Evolutionary conservation across 2,329 filamentous ascomycete genomes (phyloP).

Genomic region (Plenodomus tracheiphilus): DNA sequence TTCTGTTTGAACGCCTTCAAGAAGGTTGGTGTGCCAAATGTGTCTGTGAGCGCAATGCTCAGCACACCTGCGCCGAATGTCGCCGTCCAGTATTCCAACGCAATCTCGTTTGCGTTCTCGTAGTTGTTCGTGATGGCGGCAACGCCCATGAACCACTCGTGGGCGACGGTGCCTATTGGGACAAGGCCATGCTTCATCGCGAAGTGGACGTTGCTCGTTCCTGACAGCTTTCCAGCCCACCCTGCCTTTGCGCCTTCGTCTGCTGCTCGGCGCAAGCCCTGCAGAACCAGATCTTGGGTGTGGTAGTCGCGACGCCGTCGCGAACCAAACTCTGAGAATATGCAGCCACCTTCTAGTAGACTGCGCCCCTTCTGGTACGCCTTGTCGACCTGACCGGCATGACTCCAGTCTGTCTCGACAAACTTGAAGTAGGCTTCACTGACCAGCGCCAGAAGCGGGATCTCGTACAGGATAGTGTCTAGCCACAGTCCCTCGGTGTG

Average conservation of each 20-base stretch:
- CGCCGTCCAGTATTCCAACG: slow-evolving; percentile 83
- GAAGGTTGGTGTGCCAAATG: slow-evolving; percentile 90
- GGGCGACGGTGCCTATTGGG: slow-evolving; percentile 87
- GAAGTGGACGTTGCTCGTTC: slow-evolving; percentile 95
- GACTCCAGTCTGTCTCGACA: slow-evolving; percentile 89
- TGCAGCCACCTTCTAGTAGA: slow-evolving; percentile 79
- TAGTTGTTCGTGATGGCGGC: slow-evolving; percentile 90
- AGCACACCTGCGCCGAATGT: slow-evolving; percentile 86
- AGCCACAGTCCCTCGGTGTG: slow-evolving; percentile 82
- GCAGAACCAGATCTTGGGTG: slow-evolving; percentile 89
- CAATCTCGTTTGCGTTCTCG: slow-evolving; percentile 78
- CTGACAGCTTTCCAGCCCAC: slow-evolving; percentile 73
- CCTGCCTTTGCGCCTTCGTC: slow-evolving; percentile 69
- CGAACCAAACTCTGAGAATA: slow-evolving; percentile 93
- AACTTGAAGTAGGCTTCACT: slow-evolving; percentile 98
- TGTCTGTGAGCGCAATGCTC: slow-evolving; percentile 90
- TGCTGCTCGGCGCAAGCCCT: slow-evolving; percentile 78
- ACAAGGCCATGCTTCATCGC: slow-evolving; percentile 88
- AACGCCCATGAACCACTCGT: slow-evolving; percentile 99
- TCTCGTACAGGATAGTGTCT: slow-evolving; percentile 97
- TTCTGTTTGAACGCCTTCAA: slow-evolving; percentile 79
- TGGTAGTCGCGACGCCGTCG: slow-evolving; percentile 89
- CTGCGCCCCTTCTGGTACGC: slow-evolving; percentile 79
- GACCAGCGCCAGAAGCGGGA: slow-evolving; percentile 86
- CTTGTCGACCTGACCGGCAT: slow-evolving; percentile 82